Evolutionary conservation across 345 rosid genomes (phyloP), one percentile per base, ranked within the genome.

Genomic region (Euphorbia peplus): DNA sequence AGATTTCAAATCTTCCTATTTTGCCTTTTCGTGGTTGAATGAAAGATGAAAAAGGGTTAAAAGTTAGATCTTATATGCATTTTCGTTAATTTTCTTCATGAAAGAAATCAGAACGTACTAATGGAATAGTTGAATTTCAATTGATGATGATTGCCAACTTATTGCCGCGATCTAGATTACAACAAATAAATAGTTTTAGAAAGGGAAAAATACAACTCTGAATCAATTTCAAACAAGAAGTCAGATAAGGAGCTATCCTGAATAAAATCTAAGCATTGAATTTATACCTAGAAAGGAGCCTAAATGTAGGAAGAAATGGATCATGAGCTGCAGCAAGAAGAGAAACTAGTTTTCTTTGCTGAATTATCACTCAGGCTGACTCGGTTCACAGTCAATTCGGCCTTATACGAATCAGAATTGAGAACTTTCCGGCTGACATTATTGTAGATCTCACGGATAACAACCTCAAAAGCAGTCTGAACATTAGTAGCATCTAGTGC

Each of bases 401-500:
- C 86, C 75, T 90, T 92, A 80, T 85, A 83, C 21, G 93, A 78
- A 79, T 89, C 97, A 0, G 93, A 91, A 42, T 83, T 87, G 9
- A 89, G 76, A 48, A 79, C 81, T 70, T 89, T 89, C 66, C 86
- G 67, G 80, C 97, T 84, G 42, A 87, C 64, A 41, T 88, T 89
- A 80, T 73, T 80, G 83, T 87, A 91, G 57, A 93, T 91, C 82
- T 89, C 92, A 2, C 88, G 78, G 79, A 93, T 83, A 12, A 93
- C 96, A 64, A 89, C 75, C 90, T 93, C 96, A 54, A 93, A 93
- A 19, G 98, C 93, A 14, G 91, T 73, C 81, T 88, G 81, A 19
- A 91, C 97, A n/a, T 93, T 93, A 0, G 95, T 88, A 26, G 96
- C 72, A 61, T 91, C 88, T 19, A 93, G 86, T 5, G 98, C 97